A percentile compares a stretch with the other conserved stretches of the same genome.
Evolutionary conservation across 2,329 filamentous ascomycete genomes (phyloP).

Genomic region (Verticillium nonalfalfae): DNA sequence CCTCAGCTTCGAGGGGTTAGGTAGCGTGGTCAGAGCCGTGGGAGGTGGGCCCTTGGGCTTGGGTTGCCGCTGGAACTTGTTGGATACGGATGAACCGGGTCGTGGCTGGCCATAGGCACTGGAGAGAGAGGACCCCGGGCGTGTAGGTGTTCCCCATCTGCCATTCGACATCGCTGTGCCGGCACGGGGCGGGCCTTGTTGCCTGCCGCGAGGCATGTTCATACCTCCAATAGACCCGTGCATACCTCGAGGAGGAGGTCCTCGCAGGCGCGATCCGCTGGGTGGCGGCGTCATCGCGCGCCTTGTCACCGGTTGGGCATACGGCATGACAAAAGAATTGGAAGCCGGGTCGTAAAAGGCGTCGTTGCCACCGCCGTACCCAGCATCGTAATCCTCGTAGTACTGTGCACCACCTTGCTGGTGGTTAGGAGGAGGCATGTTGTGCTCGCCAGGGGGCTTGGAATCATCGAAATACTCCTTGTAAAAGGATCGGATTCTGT

Average conservation of each 20-base stretch:
- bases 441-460: slow-evolving; percentile 26
- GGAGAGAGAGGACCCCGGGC: slow-evolving; percentile 24
- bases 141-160: slow-evolving; percentile 21
- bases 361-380: slow-evolving; percentile 47
- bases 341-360: slow-evolving; percentile 61
- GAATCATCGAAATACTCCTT: slow-evolving; percentile 98
- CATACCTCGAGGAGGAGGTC: slow-evolving; percentile 30
- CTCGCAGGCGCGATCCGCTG: slow-evolving; percentile 38
- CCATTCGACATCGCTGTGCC: slow-evolving; percentile 25
- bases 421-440: slow-evolving; percentile 3
- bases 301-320: slow-evolving; percentile 76
- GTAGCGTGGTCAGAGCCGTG: slow-evolving; percentile 64
- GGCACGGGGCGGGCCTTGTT: slow-evolving; percentile 54
- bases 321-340: slow-evolving; percentile 72
- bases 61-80: slow-evolving; percentile 33
- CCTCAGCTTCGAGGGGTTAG: slow-evolving; percentile 76
- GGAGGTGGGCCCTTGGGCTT: slow-evolving; percentile 62
- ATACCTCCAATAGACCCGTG: slow-evolving; percentile 40
- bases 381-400: slow-evolving; percentile 69
- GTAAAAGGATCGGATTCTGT: slow-evolving; percentile 97
- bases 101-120: slow-evolving; percentile 36
- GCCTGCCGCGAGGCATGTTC: slow-evolving; percentile 41
- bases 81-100: slow-evolving; percentile 60
- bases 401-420: slow-evolving; percentile 36
- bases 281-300: slow-evolving; percentile 96